These are phyloP conservation scores for Starmerella etchellsii DNA, from an alignment of 805 yeast genomes.

Conservation along the genomic window DNA sequence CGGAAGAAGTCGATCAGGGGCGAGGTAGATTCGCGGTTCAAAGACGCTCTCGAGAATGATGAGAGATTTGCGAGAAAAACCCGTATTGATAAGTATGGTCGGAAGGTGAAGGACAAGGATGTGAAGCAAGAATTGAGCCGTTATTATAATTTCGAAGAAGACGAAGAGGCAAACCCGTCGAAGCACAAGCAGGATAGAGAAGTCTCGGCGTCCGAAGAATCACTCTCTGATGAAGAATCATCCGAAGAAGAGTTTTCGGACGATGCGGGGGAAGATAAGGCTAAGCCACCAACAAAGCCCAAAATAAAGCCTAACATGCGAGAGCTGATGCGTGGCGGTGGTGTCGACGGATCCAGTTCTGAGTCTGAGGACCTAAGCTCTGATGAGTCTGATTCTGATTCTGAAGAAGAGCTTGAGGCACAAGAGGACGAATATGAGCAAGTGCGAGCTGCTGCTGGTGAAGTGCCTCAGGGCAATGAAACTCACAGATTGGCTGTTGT, in stretches of 20 bases:
- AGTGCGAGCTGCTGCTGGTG: slow-evolving; percentile 22
- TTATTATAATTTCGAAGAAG: slow-evolving; percentile 44
- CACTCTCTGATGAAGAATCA: not conserved
- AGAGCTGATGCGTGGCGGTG: slow-evolving; percentile 22
- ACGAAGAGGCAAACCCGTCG: slow-evolving; percentile 19
- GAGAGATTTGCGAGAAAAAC: slow-evolving; percentile 46
- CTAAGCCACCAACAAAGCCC: not conserved
- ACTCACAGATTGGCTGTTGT: slow-evolving; percentile 75
- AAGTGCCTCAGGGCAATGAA: slow-evolving; percentile 82
- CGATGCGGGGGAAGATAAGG: not conserved
- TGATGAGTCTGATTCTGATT: slow-evolving; percentile 5
- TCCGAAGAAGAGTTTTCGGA: not conserved
- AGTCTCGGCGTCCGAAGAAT: slow-evolving; percentile 6
- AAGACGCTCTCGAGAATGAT: slow-evolving; percentile 44
- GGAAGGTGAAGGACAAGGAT: slow-evolving; percentile 43
- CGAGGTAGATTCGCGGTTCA: slow-evolving; percentile 76
- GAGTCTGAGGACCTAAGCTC: not conserved
- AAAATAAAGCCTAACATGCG: slow-evolving; percentile 9
- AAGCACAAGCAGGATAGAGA: slow-evolving; percentile 15
- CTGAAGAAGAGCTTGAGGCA: slow-evolving; percentile 16
- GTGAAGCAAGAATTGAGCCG: slow-evolving; percentile 45
- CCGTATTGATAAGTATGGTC: slow-evolving; percentile 76
- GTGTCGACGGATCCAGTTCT: slow-evolving; percentile 7
- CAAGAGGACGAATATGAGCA: slow-evolving; percentile 29
- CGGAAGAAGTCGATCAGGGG: slow-evolving; percentile 57